These are phyloP conservation scores for Penicillium diatomitis DNA, from an alignment of 495 filamentous ascomycete genomes.

Conservation along the genomic window DNA sequence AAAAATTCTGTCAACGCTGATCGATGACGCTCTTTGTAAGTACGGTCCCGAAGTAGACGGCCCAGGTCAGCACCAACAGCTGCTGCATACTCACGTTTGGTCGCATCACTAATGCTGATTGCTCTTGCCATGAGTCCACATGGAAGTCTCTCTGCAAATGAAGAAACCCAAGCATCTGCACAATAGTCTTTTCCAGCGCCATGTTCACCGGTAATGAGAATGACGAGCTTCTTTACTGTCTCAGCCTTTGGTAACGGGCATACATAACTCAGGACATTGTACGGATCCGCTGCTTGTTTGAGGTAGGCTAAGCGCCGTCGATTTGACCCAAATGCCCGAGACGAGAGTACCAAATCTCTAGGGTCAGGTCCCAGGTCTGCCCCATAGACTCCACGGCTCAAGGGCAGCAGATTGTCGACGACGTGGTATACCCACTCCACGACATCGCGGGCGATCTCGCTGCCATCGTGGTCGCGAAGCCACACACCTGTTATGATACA, in stretches of 20 bases:
- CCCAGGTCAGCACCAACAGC: slow-evolving; percentile 41
- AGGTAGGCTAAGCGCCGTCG: slow-evolving; percentile 40
- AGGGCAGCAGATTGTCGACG: slow-evolving; percentile 37
- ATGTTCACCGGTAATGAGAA: slow-evolving; percentile 53
- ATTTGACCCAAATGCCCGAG: slow-evolving; percentile 51
- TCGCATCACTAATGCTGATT: slow-evolving; percentile 52
- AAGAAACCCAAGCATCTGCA: slow-evolving; percentile 43
- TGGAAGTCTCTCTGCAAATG: slow-evolving; percentile 22
- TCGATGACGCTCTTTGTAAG: slow-evolving; percentile 55
- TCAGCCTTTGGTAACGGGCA: slow-evolving; percentile 40
- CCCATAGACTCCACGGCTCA: slow-evolving; percentile 46
- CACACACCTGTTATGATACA: slow-evolving; percentile 58
- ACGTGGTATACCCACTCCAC: slow-evolving; percentile 50
- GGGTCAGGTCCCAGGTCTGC: slow-evolving; percentile 58
- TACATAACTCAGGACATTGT: slow-evolving; percentile 44
- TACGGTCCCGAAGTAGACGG: slow-evolving; percentile 43
- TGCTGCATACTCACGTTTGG: slow-evolving; percentile 50
- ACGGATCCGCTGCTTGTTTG: slow-evolving; percentile 43
- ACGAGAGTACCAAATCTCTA: slow-evolving; percentile 42
- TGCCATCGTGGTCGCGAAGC: slow-evolving; percentile 46
- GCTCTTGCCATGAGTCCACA: slow-evolving; percentile 31
- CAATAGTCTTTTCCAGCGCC: slow-evolving; percentile 55
- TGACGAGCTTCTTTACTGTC: slow-evolving; percentile 41
- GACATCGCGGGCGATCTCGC: slow-evolving; percentile 30
- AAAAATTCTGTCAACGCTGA: slow-evolving; percentile 46